phyloP scores from a whole-genome alignment of 257 asterid genomes.

The Jacaranda mimosifolia region DNA sequence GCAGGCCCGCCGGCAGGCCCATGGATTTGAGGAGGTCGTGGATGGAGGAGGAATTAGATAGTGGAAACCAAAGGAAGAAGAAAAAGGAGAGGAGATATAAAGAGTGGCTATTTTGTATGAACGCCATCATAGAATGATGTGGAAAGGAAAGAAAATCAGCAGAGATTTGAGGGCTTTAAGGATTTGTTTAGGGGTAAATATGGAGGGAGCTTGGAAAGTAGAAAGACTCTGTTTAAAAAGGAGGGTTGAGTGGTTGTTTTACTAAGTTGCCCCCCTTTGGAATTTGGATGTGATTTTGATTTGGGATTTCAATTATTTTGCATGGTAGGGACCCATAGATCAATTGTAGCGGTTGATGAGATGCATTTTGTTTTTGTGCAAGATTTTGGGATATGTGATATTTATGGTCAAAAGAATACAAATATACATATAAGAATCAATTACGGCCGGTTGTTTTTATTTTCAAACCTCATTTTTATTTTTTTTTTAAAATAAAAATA shows the following conservation, averaged over 20 bases:
- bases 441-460: too few species aligned
- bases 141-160: slow-evolving; percentile 3
- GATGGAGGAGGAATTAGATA: slow-evolving; percentile 52
- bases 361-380: not conserved
- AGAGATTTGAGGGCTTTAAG: slow-evolving; percentile 39
- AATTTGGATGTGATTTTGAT: not conserved
- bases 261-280: slow-evolving; percentile 34
- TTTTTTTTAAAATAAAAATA: too few species aligned
- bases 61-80: slow-evolving; percentile 25
- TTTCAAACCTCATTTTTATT: too few species aligned
- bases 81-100: slow-evolving; percentile 6
- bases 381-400: not conserved
- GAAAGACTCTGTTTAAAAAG: slow-evolving; percentile 43
- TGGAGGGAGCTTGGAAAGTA: slow-evolving; percentile 51
- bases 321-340: slow-evolving; percentile 8
- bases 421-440: not conserved
- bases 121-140: slow-evolving; percentile 43
- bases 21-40: slow-evolving; percentile 79
- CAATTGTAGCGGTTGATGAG: not conserved
- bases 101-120: slow-evolving; percentile 34
- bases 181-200: slow-evolving; percentile 42
- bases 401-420: not conserved
- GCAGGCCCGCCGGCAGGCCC: slow-evolving; percentile 88
- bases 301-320: slow-evolving; percentile 28
- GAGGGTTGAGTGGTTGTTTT: not conserved